Conservation (phyloP, 2,329 filamentous ascomycete genomes). For the Colletotrichum costaricense region DNA sequence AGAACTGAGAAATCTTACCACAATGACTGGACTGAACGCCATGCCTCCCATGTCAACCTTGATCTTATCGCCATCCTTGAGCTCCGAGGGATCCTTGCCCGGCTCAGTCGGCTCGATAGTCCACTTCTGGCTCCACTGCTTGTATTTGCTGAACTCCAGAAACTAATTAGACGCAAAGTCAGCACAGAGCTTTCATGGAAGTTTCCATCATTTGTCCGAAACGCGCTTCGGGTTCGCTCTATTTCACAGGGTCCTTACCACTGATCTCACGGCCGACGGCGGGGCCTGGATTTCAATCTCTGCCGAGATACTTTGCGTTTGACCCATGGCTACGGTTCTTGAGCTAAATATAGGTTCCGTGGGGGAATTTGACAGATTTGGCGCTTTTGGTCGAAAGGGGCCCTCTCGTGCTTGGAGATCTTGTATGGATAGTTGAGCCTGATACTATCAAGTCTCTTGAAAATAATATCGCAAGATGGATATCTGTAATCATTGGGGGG, state of each 20-base stretch:
- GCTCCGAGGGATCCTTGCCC: background rate
- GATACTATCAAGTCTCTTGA: background rate
- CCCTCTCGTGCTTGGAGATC: background rate
- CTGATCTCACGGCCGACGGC: constrained; percentile 8
- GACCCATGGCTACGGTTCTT: background rate
- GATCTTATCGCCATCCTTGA: constrained; percentile 11
- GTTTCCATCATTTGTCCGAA: background rate
- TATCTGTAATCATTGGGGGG: background rate
- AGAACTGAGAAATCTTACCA: too few species aligned
- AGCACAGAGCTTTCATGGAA: background rate
- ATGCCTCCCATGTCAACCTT: background rate
- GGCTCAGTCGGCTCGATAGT: background rate
- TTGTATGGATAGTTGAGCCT: background rate
- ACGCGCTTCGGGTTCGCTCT: background rate
- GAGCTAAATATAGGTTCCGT: background rate
- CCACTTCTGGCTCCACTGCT: constrained; percentile 7
- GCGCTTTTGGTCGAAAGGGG: background rate
- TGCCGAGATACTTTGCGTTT: background rate
- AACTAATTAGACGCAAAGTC: background rate
- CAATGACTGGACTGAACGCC: background rate
- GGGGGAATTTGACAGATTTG: background rate
- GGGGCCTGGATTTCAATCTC: constrained; percentile 8
- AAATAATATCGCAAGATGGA: too few species aligned
- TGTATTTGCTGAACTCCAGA: constrained; percentile 6
- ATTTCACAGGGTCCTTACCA: background rate